These are phyloP conservation scores for Cryphonectria radicalis DNA, from an alignment of 2,329 filamentous ascomycete genomes.

Conservation along the genomic window DNA sequence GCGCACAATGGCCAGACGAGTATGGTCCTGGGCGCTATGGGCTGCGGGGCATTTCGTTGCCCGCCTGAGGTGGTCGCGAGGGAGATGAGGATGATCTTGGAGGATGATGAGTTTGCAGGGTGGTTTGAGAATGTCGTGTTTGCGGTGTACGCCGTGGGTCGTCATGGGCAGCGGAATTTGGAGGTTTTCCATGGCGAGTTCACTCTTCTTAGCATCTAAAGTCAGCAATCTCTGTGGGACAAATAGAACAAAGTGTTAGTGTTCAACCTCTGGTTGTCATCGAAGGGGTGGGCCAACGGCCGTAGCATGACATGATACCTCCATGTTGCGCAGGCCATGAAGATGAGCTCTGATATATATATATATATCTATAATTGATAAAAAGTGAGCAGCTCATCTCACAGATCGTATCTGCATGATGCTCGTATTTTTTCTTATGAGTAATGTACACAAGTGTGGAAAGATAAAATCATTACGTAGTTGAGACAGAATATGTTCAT, in stretches of 20 bases:
- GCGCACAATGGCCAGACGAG: constrained; percentile 14
- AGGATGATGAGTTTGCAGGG: constrained; percentile 12
- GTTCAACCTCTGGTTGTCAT: not conserved
- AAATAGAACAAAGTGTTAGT: not conserved
- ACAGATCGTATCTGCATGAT: no score
- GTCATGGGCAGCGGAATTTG: not conserved
- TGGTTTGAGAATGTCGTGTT: constrained; percentile 15
- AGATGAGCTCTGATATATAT: no score
- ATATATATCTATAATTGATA: no score
- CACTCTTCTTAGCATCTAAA: not conserved
- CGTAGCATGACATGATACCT: no score
- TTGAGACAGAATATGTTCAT: no score
- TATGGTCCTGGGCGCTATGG: constrained; percentile 8
- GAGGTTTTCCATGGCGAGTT: constrained; percentile 11
- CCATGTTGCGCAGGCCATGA: no score
- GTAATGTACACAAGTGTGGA: no score
- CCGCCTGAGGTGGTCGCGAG: constrained; percentile 7
- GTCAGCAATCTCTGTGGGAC: not conserved
- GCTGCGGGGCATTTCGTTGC: constrained; percentile 11
- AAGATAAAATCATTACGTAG: no score
- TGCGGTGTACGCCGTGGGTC: constrained; percentile 6
- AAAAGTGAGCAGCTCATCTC: no score
- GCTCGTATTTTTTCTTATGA: no score
- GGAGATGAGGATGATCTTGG: constrained; percentile 10
- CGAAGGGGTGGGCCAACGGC: no score